Evolutionary conservation across 179 eudicot species (phyloP).

Genomic region (Drosera spatulata): DNA sequence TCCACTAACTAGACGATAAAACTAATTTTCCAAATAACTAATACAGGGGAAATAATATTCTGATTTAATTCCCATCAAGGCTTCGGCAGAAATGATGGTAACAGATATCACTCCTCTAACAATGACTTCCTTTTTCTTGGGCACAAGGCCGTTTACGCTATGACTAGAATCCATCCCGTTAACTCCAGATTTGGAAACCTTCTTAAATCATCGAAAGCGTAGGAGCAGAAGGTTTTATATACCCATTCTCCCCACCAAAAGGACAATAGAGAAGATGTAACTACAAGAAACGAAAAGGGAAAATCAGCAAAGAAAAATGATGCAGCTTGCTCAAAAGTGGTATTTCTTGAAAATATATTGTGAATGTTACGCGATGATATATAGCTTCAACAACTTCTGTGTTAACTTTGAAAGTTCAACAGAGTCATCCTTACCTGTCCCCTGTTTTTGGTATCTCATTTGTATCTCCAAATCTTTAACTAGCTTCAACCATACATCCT

Average conservation of each 20-base stretch:
- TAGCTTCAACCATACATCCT: conserved; percentile 84
- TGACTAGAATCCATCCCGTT: conserved; percentile 20
- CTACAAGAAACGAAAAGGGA: conserved; percentile 23
- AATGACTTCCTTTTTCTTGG: conserved; percentile 53
- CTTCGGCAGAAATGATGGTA: conserved; percentile 68
- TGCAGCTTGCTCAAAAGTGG: too few relatives aligned
- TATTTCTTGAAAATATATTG: too few relatives aligned
- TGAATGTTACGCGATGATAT: too few relatives aligned
- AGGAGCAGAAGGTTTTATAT: conserved; percentile 38
- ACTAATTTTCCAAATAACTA: too few relatives aligned
- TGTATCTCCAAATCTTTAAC: conserved; percentile 89
- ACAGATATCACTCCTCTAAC: conserved; percentile 85
- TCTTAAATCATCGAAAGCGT: conserved; percentile 50
- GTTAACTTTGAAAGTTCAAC: not conserved
- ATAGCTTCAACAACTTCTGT: not conserved
- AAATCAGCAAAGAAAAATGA: too few relatives aligned
- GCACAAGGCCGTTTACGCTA: conserved; percentile 22
- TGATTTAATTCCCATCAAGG: too few relatives aligned
- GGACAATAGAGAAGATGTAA: conserved; percentile 81
- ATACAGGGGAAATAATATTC: too few relatives aligned
- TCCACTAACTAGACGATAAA: too few relatives aligned
- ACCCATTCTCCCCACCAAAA: conserved; percentile 34
- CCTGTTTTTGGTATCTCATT: conserved; percentile 77
- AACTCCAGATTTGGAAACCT: conserved; percentile 39
- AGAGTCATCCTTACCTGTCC: conserved; percentile 51